Evolutionary conservation across 2,329 filamentous ascomycete genomes (phyloP), one percentile per base, ranked within the genome.

Genomic region (Apiospora arundinis): DNA sequence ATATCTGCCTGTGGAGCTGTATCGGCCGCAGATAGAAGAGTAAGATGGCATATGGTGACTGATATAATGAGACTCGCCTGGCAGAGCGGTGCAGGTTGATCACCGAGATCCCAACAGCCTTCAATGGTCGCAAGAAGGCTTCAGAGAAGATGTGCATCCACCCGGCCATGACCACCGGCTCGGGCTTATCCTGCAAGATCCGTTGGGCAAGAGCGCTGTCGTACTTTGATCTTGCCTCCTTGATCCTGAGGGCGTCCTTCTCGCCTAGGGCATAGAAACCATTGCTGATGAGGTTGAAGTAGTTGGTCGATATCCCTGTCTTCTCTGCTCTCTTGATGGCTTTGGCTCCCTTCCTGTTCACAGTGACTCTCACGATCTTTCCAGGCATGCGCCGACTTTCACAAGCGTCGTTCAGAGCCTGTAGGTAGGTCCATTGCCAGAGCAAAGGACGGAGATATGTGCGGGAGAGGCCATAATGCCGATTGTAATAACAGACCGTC

Each of bases 131-230:
- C 67, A 97, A 84, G 79, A 97, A 96, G 1, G 85, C 83, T 2
- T 85, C 84, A 0, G 90, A 91, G 67, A 97, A 88, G 71, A 97
- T 92, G 80, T 96, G 92, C 94, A 97, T 97, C 88, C 93, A 97
- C 2, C 95, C 94, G 4, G 93, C 92, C 75, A 95, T 92, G 11
- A 96, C 92, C 67, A 97, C 90, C 70, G 97, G 82, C 70, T 95
- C 89, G 0, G 94, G 94, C 71, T 82, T 82, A 74, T 92, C 88
- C 5, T 82, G 73, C 32, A 95, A 84, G 69, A 97, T 87, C 72
- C 92, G 85, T 56, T 87, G 81, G 0, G 93, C 93, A 73, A 97
- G 85, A 60, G 93, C 93, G 18, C 90, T 88, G 79, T 97, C 94
- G 81, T 96, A 97, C 70, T 85, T 86, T 66, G 87, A 83, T 32